phyloP scores from a whole-genome alignment of 2,329 filamentous ascomycete genomes.

The Thelonectria discophora region DNA sequence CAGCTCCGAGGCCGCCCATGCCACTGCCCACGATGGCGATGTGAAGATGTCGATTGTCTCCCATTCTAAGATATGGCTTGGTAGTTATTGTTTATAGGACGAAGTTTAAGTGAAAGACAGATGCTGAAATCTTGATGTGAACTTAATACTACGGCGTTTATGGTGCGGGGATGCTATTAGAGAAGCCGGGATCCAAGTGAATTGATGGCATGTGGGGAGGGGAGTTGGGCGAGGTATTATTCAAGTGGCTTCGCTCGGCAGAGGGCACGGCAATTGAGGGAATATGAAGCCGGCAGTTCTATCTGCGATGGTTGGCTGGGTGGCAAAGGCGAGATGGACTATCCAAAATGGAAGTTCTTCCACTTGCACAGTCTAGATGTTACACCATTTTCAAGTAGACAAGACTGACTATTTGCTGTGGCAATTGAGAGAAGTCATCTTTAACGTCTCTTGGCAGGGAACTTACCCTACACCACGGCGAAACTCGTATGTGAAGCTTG shows the following conservation, averaged over 20 bases:
- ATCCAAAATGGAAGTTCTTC: no score
- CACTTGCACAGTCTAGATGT: no score
- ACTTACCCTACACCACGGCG: not conserved
- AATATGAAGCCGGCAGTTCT: not conserved
- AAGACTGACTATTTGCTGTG: no score
- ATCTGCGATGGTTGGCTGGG: not conserved
- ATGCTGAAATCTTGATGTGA: not conserved
- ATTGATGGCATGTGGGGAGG: slow-evolving; percentile 17
- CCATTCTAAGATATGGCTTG: slow-evolving; percentile 22
- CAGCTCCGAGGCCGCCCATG: slow-evolving; percentile 53
- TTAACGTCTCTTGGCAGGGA: not conserved
- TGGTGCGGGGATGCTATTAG: slow-evolving; percentile 11
- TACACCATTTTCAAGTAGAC: no score
- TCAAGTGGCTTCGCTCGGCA: slow-evolving; percentile 11
- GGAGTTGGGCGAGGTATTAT: slow-evolving; percentile 5
- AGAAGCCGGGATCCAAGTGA: not conserved
- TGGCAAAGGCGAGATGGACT: no score
- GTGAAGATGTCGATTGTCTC: slow-evolving; percentile 31
- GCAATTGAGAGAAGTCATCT: not conserved
- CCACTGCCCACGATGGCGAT: slow-evolving; percentile 45
- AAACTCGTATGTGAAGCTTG: not conserved
- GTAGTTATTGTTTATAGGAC: not conserved
- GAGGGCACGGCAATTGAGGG: slow-evolving; percentile 11
- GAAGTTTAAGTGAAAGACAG: not conserved
- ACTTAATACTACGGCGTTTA: not conserved